These are phyloP conservation scores for Coriaria nepalensis DNA, from an alignment of 306 rosid species.

Conservation along the genomic window DNA sequence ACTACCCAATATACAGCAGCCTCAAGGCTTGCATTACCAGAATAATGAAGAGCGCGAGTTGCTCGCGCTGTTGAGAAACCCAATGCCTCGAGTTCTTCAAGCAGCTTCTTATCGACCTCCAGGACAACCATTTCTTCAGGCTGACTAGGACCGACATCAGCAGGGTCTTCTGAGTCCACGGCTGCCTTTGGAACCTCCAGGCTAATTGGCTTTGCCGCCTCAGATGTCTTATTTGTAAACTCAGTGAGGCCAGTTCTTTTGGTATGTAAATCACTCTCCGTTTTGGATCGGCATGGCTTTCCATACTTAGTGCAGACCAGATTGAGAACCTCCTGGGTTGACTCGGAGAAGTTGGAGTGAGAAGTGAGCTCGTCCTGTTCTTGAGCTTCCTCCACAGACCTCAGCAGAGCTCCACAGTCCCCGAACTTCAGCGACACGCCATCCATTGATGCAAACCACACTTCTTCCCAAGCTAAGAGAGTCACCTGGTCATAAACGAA, in stretches of 20 bases:
- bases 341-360: constrained; percentile 94
- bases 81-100: constrained; percentile 85
- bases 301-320: constrained; percentile 68
- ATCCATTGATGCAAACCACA: constrained; percentile 35
- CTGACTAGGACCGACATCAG: constrained; percentile 27
- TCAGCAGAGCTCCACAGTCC: constrained; percentile 76
- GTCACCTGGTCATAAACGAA: too few species aligned
- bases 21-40: constrained; percentile 76
- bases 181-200: constrained; percentile 59
- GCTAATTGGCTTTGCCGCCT: constrained; percentile 60
- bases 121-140: constrained; percentile 86
- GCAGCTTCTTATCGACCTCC: constrained; percentile 69
- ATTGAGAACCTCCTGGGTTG: constrained; percentile 85
- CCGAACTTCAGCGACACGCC: constrained; percentile 90
- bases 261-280: constrained; percentile 95
- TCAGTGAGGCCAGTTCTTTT: constrained; percentile 76
- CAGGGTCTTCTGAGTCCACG: constrained; percentile 20
- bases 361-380: constrained; percentile 85
- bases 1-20: constrained; percentile 83
- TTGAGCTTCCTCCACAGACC: constrained; percentile 81
- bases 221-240: constrained; percentile 66
- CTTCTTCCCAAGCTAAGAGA: too few species aligned
- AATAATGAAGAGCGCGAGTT: constrained; percentile 72
- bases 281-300: constrained; percentile 98
- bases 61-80: constrained; percentile 73